Conservation (phyloP, 2,329 filamentous ascomycete genomes). For the Verticillium tricorpus region DNA sequence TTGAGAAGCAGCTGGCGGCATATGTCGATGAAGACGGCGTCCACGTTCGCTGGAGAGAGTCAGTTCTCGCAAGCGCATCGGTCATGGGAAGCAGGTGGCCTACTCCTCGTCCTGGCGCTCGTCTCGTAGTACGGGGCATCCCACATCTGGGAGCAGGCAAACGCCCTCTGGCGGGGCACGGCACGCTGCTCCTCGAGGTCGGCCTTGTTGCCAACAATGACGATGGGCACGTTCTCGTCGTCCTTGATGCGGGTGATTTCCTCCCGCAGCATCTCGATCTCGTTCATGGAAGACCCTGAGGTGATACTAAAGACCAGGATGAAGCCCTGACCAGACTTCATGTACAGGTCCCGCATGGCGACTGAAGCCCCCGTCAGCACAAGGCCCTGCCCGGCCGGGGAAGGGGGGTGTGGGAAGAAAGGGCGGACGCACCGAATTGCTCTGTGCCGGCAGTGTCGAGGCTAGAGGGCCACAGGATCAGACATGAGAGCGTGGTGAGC, state of each 20-base stretch:
- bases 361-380: constrained; percentile 29
- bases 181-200: constrained; percentile 82
- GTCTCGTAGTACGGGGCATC: constrained; percentile 89
- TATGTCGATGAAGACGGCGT: constrained; percentile 83
- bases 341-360: constrained; percentile 76
- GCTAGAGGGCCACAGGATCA: constrained; percentile 33
- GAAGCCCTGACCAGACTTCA: constrained; percentile 91
- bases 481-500: not conserved
- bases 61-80: not conserved
- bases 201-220: constrained; percentile 89
- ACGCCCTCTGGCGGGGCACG: constrained; percentile 74
- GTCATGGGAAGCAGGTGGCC: constrained; percentile 19
- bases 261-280: constrained; percentile 76
- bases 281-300: constrained; percentile 74
- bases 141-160: constrained; percentile 83
- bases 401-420: constrained; percentile 2
- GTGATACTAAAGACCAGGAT: constrained; percentile 90
- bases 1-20: constrained; percentile 78
- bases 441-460: constrained; percentile 89
- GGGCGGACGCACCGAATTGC: constrained; percentile 72
- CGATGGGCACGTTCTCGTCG: constrained; percentile 78
- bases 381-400: not conserved
- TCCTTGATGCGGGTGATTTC: constrained; percentile 91
- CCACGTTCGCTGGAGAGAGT: constrained; percentile 63
- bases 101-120: constrained; percentile 71